phyloP scores from a whole-genome alignment of 495 filamentous ascomycete species.

The Lepraria neglecta region DNA sequence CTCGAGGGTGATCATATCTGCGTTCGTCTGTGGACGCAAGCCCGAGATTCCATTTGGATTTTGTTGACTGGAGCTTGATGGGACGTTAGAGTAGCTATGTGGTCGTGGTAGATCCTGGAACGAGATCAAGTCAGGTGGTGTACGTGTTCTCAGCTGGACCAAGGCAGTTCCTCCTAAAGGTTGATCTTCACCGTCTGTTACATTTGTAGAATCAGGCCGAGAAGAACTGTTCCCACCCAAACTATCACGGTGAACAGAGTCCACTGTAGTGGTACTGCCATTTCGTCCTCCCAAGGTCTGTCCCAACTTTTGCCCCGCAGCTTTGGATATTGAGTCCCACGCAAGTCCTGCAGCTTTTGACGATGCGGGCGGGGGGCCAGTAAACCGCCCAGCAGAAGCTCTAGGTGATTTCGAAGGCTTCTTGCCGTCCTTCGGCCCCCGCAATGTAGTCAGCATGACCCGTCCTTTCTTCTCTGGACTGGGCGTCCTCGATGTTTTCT shows the following conservation, averaged over 20 bases:
- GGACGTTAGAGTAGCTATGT: constrained; percentile 10
- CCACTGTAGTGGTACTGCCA: constrained; percentile 23
- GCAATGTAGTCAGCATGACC: constrained; percentile 76
- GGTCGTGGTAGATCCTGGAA: constrained; percentile 11
- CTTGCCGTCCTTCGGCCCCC: constrained; percentile 53
- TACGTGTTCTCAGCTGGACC: constrained; percentile 17
- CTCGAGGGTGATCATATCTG: constrained; percentile 23
- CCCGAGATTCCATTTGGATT: neutral
- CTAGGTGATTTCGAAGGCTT: constrained; percentile 49
- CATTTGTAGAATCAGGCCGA: constrained; percentile 21
- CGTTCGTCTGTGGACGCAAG: constrained; percentile 17
- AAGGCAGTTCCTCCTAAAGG: constrained; percentile 13
- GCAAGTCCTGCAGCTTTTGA: constrained; percentile 81
- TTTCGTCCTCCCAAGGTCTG: constrained; percentile 26
- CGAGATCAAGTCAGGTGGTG: constrained; percentile 16
- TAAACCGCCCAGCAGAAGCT: constrained; percentile 32
- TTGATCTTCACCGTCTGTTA: constrained; percentile 20
- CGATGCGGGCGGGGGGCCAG: constrained; percentile 50
- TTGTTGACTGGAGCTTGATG: constrained; percentile 8
- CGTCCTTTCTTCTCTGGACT: constrained; percentile 73
- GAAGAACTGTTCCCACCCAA: constrained; percentile 19
- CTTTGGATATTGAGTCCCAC: constrained; percentile 57
- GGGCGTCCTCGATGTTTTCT: constrained; percentile 53
- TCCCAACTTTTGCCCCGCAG: constrained; percentile 23
- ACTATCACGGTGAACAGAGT: constrained; percentile 25